phyloP scores from a whole-genome alignment of 495 filamentous ascomycete genomes.

The Penicillium diatomitis region DNA sequence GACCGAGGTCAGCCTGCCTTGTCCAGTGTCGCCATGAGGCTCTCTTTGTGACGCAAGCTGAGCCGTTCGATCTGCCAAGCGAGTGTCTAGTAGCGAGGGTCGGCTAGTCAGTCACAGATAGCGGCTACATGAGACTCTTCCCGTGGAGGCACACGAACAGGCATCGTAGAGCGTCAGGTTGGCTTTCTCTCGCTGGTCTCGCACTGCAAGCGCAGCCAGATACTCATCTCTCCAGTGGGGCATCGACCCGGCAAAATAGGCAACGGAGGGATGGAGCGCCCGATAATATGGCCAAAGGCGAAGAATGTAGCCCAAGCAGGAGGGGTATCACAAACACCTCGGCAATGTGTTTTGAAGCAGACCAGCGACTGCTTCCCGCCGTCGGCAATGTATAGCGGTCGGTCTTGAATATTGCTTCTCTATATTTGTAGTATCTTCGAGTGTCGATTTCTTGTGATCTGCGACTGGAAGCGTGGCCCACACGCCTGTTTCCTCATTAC shows the following conservation, averaged over 20 bases:
- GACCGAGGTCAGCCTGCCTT: constrained; percentile 2
- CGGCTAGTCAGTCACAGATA: constrained; percentile 15
- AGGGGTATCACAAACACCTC: no score
- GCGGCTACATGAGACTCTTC: background rate
- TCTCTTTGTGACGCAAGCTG: constrained; percentile 31
- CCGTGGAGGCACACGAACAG: constrained; percentile 32
- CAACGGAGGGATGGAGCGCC: constrained; percentile 11
- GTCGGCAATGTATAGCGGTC: no score
- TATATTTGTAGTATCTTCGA: no score
- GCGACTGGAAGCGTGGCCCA: no score
- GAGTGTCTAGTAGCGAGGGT: constrained; percentile 44
- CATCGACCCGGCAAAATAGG: constrained; percentile 21
- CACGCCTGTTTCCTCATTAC: no score
- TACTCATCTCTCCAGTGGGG: constrained; percentile 53
- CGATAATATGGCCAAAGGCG: background rate
- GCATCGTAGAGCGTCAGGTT: constrained; percentile 47
- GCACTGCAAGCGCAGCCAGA: constrained; percentile 40
- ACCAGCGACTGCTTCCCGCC: no score
- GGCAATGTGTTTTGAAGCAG: no score
- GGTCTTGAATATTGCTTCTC: no score
- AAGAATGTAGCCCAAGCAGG: constrained; percentile 2
- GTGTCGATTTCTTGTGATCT: no score
- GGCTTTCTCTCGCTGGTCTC: constrained; percentile 50
- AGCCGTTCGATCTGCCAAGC: constrained; percentile 60
- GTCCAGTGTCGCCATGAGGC: background rate